Base-by-base conservation (phyloP, 352 stramenopile genomes). In the Blastocystis sp. region DNA sequence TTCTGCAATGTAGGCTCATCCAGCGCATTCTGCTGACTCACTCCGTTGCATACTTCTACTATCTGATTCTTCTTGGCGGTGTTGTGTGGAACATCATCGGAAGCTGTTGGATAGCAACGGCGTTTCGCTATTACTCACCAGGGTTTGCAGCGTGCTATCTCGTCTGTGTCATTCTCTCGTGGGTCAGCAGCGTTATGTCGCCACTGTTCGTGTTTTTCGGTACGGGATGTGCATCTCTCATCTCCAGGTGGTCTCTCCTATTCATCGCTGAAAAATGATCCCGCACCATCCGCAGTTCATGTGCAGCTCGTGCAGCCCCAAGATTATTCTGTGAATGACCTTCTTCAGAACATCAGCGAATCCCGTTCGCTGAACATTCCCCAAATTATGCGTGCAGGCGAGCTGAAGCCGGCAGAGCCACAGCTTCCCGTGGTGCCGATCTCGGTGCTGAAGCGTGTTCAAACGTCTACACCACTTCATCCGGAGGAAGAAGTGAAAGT, bases 81-180 rank as follows among this genome's bases (percentile, higher is more conserved):
- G 36, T 78, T 59, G 67, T 78, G 46, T 78, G 67, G 67, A 57
- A 78, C 51, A 78, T 78, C 38, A 21, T 78, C 24, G 67, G 67
- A n/a, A 78, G 67, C 34, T 78, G 67, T 46, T 78, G 67, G 67
- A 57, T 78, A n/a, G 46, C 21, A 7, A 29, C 67, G 16, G 67
- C 67, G 4, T 78, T 78, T 61, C 14, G 21, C 18, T 59, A 40
- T 40, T 78, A 78, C n/a, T 44, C 67, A 40, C 2, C 14, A 9
- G 67, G 67, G 40, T 78, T 78, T 32, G 49, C 34, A 29, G 48
- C 67, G 1, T 78, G 67, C 32, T 78, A 78, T 61, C 24, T 78
- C 24, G 48, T 78, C 2, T 78, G 67, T 42, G 67, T 78, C 0
- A 78, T 78, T 61, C 42, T 78, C 27, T 78, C 67, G 24, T 78